Evolutionary conservation across 2,329 filamentous ascomycete species (phyloP).

Genomic region (Microsporum canis): DNA sequence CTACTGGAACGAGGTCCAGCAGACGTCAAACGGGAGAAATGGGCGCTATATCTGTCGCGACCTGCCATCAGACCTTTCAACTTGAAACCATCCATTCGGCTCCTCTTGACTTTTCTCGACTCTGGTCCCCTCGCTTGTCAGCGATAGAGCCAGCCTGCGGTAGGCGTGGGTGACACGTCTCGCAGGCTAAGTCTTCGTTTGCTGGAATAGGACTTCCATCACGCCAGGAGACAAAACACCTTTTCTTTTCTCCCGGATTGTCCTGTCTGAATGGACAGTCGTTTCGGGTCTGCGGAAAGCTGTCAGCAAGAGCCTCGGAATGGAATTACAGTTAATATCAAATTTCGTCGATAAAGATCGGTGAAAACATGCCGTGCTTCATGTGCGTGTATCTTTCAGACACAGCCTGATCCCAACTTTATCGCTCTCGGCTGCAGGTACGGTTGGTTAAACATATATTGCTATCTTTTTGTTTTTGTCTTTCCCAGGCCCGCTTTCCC

Average conservation of each 20-base stretch:
- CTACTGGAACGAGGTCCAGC: no score
- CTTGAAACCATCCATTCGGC: background rate
- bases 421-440: background rate
- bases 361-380: background rate
- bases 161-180: background rate
- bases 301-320: background rate
- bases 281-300: background rate
- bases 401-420: background rate
- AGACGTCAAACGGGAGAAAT: background rate
- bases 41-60: background rate
- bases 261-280: background rate
- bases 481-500: background rate
- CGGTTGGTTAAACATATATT: background rate
- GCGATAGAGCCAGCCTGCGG: background rate
- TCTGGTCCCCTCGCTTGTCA: background rate
- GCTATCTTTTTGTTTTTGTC: background rate
- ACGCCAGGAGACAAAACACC: background rate
- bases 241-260: background rate
- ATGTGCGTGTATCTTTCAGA: background rate
- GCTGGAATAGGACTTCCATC: background rate
- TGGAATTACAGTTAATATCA: background rate
- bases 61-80: background rate
- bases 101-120: background rate
- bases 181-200: background rate
- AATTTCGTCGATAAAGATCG: background rate